Evolutionary conservation across 2,329 filamentous ascomycete genomes (phyloP), one percentile per base, ranked within the genome.

Genomic region (Cryphonectria radicalis): DNA sequence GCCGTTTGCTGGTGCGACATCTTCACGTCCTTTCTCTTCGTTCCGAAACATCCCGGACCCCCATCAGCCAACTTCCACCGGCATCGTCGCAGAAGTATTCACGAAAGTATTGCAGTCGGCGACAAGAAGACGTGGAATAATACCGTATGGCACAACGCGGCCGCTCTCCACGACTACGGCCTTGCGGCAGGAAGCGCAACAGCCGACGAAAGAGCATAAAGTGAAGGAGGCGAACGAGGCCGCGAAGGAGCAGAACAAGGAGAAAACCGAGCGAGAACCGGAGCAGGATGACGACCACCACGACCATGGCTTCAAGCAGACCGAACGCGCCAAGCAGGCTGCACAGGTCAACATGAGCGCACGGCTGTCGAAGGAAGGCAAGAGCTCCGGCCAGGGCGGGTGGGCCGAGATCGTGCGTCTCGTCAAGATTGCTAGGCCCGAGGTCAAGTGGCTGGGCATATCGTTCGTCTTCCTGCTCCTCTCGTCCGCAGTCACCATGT

Each of bases 401-500:
- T 85, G 83, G 72, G 89, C 92, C 32, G 96, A 99, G 82, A 90
- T 98, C 76, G 93, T 91, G 90, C 90, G 96, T 67, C 84, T 99
- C 77, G 87, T 99, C 80, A 94, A 91, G 81, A 96, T 99, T 78
- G 96, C 96, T 17, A 87, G 89, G 69, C 95, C 95, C 3, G 96
- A 99, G 83, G 83, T 92, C 42, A 91, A 87, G 78, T 92, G 93
- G 81, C 89, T 99, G 22, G 87, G 85, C 8, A 81, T 92, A 74
- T 97, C 97, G 4, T 95, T 98, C 79, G 80, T 92, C 69, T 92
- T 97, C 78, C 86, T 99, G 66, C 86, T 99, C 71, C 87, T 98
- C 73, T 98, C 95, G 22, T 98, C 95, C 4, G 88, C 90, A 67
- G 94, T 99, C 76, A 97, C 95, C 70, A 97, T 99, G 92, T 95